Evolutionary conservation across 495 filamentous ascomycete species (phyloP), one percentile per base, ranked within the genome.

Genomic region (Oleoguttula mirabilis): DNA sequence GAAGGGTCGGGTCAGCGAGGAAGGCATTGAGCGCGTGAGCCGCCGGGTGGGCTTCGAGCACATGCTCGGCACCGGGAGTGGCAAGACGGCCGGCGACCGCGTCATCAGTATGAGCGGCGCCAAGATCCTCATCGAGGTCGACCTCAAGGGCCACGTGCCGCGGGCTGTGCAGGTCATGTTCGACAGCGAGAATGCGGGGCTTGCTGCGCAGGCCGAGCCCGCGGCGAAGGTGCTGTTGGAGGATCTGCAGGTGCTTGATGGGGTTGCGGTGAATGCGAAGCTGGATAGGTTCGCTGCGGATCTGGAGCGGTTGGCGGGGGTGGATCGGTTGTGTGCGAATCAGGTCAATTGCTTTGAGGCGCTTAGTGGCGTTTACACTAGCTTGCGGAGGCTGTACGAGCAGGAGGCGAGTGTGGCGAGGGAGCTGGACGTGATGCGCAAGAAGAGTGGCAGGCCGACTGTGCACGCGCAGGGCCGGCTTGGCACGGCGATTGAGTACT

Each of bases 281-380:
- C 63, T 93, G 17, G 71, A 76, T 16, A 64, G 65, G 3, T 96
- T 96, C 57, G 76, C 81, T 15, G 71, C 67, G 31, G 95, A 94
- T 60, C 63, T 98, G 33, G 79, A 84, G 53, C 73, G 80, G 48
- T 65, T 96, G 31, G 80, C 82, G 1, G 70, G 66, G 6, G 66
- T 92, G 48, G 90, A 98, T 56, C 79, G 75, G 50, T 68, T 94
- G 46, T 88, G 88, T 58, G 65, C 64, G 5, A 79, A 78, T 23
- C 74, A 74, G 16, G 67, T 94, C 8, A 90, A 88, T 50, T 86
- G 90, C 59, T 85, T 87, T 56, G 84, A 90, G 60, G 90, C 87
- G 4, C 69, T 95, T 12, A 81, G 81, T 22, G 86, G 86, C 5
- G 67, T 98, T 4, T 80, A 77, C 56, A 68, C 67, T 36, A 81